Percentiles rank a stretch among this genome's conserved stretches.
Conservation (phyloP, 2,329 filamentous ascomycete species). For the Cordyceps cateniannulata region DNA sequence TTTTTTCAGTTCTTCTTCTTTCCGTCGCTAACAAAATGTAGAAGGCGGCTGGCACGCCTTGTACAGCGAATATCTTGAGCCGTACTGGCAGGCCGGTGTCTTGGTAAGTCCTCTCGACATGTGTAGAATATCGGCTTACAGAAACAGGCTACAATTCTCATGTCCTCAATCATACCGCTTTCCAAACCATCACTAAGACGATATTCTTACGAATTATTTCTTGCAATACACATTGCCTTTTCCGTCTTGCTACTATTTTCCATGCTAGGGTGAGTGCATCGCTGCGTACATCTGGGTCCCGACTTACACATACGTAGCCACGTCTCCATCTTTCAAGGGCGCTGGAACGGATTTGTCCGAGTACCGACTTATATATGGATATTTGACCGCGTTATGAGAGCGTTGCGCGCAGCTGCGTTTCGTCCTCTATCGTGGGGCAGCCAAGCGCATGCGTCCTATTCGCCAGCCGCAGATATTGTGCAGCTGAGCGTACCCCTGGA, state of each 20-base stretch:
- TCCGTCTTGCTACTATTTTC: slow-evolving; percentile 42
- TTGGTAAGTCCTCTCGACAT: slow-evolving; percentile 17
- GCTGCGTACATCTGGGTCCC: too few species aligned
- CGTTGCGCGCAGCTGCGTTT: slow-evolving; percentile 34
- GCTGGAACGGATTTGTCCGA: slow-evolving; percentile 45
- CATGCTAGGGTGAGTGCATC: slow-evolving; percentile 35
- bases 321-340: slow-evolving; percentile 43
- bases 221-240: slow-evolving; percentile 44
- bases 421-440: slow-evolving; percentile 32
- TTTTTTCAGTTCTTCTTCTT: neutral
- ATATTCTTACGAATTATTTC: slow-evolving; percentile 45
- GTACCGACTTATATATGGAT: slow-evolving; percentile 43
- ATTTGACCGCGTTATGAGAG: slow-evolving; percentile 40
- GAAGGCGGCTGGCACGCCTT: slow-evolving; percentile 33
- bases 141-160: slow-evolving; percentile 30
- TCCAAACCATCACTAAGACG: slow-evolving; percentile 46
- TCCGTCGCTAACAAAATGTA: neutral
- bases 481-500: slow-evolving; percentile 31
- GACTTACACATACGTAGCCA: slow-evolving; percentile 22
- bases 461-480: slow-evolving; percentile 33
- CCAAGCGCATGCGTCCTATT: slow-evolving; percentile 28
- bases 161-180: slow-evolving; percentile 38
- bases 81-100: slow-evolving; percentile 46
- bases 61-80: slow-evolving; percentile 29
- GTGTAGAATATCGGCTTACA: neutral